Percentiles rank a stretch among this genome's conserved stretches.
Evolutionary conservation across 75 land plant species (phyloP).

Genomic region (Gnetum montanum): DNA sequence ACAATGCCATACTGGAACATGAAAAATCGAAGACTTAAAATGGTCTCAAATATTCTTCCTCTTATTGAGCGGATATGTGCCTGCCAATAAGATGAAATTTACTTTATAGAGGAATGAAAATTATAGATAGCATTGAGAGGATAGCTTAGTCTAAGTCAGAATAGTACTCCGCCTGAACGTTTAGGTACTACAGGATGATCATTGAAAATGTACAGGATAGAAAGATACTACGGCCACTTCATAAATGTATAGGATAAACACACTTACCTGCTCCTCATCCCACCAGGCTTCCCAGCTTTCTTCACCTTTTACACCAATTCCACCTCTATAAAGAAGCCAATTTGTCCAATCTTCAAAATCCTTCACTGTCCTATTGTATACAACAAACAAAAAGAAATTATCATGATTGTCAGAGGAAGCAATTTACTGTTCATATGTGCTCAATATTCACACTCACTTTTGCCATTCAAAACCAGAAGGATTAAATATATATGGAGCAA

Average conservation of each 20-base stretch:
- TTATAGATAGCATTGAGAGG: no score
- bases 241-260: background rate
- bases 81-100: constrained; percentile 28
- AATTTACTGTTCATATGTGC: background rate
- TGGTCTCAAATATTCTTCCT: constrained; percentile 69
- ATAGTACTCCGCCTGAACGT: no score
- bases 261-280: constrained; percentile 75
- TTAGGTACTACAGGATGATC: no score
- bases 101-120: no score
- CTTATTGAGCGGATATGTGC: constrained; percentile 62
- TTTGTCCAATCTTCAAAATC: constrained; percentile 94
- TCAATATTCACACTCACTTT: constrained; percentile 48
- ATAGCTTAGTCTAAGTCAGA: no score
- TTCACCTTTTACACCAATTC: constrained; percentile 72
- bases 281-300: constrained; percentile 99
- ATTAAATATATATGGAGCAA: constrained; percentile 90
- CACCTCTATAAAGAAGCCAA: constrained; percentile 90
- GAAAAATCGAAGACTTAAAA: constrained; percentile 77
- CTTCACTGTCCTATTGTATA: constrained; percentile 60
- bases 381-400: constrained; percentile 6
- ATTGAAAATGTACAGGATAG: no score
- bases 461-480: constrained; percentile 99
- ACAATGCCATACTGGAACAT: constrained; percentile 95
- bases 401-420: background rate
- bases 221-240: no score